Conservation (phyloP, 2,329 filamentous ascomycete genomes). For the Talaromyces albobiverticillius region DNA sequence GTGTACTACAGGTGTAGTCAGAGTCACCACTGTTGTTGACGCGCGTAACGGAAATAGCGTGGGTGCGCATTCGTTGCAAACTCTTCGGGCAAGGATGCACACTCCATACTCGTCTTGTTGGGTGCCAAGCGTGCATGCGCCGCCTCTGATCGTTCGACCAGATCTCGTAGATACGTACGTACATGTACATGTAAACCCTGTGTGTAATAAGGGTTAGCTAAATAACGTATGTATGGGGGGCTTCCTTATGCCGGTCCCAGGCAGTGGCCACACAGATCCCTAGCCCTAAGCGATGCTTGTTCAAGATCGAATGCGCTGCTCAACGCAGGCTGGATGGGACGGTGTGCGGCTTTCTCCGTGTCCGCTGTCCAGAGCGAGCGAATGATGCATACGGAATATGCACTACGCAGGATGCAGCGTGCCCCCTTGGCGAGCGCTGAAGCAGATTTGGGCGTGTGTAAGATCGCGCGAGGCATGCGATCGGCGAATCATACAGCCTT, state of each 20-base stretch:
- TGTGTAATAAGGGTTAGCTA: not conserved
- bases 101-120: not conserved
- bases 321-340: too few species aligned
- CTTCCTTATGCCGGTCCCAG: not conserved
- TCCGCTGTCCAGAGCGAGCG: not conserved
- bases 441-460: not conserved
- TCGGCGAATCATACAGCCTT: constrained; percentile 12
- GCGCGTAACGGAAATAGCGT: constrained; percentile 7
- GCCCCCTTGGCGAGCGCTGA: not conserved
- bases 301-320: not conserved
- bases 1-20: too few species aligned
- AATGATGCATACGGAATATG: constrained; percentile 6
- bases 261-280: not conserved
- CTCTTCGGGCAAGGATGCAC: constrained; percentile 7
- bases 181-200: not conserved
- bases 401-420: not conserved
- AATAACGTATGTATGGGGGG: not conserved
- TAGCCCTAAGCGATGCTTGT: not conserved
- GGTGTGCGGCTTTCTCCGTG: not conserved
- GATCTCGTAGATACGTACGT: constrained; percentile 6
- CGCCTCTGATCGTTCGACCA: constrained; percentile 1
- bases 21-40: constrained; percentile 7
- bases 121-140: constrained; percentile 5
- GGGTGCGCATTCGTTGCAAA: not conserved
- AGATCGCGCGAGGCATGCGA: constrained; percentile 13